phyloP scores from a whole-genome alignment of 2,329 filamentous ascomycete species.

The Aurifilum marmelostoma region DNA sequence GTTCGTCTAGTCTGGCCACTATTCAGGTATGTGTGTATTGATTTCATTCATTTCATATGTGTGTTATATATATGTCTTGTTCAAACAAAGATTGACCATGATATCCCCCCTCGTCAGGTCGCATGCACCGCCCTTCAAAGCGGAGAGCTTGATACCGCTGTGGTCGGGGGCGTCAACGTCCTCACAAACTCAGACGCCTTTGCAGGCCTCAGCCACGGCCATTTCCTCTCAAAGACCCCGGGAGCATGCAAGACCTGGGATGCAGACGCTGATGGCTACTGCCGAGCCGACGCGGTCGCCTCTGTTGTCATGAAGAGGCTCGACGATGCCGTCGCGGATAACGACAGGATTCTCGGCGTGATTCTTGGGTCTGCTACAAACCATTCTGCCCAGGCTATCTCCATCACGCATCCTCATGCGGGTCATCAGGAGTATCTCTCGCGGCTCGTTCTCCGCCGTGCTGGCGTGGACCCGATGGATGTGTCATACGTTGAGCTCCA shows the following conservation, averaged over 20 bases:
- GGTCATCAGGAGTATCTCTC: slow-evolving; percentile 65
- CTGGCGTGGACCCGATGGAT: slow-evolving; percentile 56
- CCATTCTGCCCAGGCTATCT: slow-evolving; percentile 70
- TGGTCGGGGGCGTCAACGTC: slow-evolving; percentile 68
- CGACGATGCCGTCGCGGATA: slow-evolving; percentile 53
- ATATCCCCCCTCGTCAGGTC: slow-evolving; percentile 52
- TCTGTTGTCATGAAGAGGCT: slow-evolving; percentile 55
- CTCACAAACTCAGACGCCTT: slow-evolving; percentile 69
- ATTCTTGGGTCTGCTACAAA: slow-evolving; percentile 68
- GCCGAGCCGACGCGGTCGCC: slow-evolving; percentile 53
- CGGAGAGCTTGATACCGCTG: slow-evolving; percentile 67
- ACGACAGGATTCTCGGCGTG: slow-evolving; percentile 67
- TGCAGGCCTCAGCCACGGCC: slow-evolving; percentile 64
- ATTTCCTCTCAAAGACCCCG: slow-evolving; percentile 59
- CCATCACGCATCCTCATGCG: slow-evolving; percentile 72
- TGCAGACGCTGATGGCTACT: slow-evolving; percentile 63
- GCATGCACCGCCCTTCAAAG: slow-evolving; percentile 68
- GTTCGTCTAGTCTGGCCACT: slow-evolving; percentile 39
- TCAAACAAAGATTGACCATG: not conserved
- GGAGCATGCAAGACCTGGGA: slow-evolving; percentile 57
- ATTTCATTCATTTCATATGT: not conserved
- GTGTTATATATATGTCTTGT: not conserved
- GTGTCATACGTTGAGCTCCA: slow-evolving; percentile 71
- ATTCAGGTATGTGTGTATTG: not conserved
- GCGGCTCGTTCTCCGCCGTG: slow-evolving; percentile 58